Base-by-base conservation (phyloP, 495 filamentous ascomycete species). In the Aspergillus ostianus region DNA sequence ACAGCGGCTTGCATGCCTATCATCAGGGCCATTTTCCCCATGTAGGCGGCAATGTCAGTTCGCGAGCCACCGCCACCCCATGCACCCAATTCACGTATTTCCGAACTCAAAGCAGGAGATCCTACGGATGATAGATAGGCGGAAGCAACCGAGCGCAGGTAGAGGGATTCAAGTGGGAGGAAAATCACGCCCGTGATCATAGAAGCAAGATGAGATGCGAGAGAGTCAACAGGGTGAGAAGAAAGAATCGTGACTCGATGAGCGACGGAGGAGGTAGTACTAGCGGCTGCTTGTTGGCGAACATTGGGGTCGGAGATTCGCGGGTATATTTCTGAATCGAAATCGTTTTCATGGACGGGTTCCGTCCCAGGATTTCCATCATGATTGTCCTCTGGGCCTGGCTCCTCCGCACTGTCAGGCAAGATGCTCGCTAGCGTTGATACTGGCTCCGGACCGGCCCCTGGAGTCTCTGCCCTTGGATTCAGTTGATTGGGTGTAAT, bases 241-340 rank as follows among this genome's bases (percentile, higher is more conserved):
- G 79, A 80, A n/a, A 84, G 78, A 4, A 79, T 72, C 0, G 81
- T 84, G 4, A 83, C 72, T 53, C 81, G 72, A 58, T 82, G 73
- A 18, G 69, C 56, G 8, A 56, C 57, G 32, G 64, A 48, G 29
- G 53, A 48, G 10, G 55, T 45, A 44, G 44, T 55, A n/a, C 49
- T 56, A 2, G 51, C 18, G 21, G 61, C 19, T 32, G 59, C 26
- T 32, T 49, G 63, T 51, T 60, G 55, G 27, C 46, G 66, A 21
- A 57, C 62, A n/a, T 47, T 64, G 10, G 55, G 46, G 55, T 60
- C 56, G 36, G 67, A 67, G 58, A 65, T 58, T 6, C 53, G 58
- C 0, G 61, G 64, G 44, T 47, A 55, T 29, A 60, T 53, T 52
- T 59, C 64, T 17, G 62, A 59, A 27, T 65, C 57, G 6, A 47